Conservation (phyloP, 805 yeast genomes). For the Ogataea trehalophila region DNA sequence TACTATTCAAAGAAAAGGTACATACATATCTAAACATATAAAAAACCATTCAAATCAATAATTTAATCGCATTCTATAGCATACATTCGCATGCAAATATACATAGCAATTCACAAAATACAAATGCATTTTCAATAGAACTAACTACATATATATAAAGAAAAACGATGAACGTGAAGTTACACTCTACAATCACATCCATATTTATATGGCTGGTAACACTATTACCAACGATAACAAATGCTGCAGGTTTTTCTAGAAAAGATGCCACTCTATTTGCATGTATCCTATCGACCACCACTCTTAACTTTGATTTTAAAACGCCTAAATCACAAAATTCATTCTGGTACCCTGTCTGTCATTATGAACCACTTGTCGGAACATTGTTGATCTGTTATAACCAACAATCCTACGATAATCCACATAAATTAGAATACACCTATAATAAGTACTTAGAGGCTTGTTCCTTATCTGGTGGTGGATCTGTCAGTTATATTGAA, state of each 20-base stretch:
- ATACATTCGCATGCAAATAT: no score
- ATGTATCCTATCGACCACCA: conserved; percentile 14
- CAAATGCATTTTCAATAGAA: no score
- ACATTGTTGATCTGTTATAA: conserved; percentile 22
- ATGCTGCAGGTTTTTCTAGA: background rate
- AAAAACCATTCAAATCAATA: no score
- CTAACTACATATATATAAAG: no score
- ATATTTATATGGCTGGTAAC: no score
- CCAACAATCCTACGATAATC: conserved; percentile 5
- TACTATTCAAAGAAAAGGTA: no score
- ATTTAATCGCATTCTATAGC: no score
- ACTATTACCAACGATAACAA: no score
- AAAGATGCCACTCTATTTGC: conserved; percentile 19
- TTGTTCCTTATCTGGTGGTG: conserved; percentile 12
- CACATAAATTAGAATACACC: conserved; percentile 5
- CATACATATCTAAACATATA: no score
- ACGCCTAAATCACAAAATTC: conserved; percentile 5
- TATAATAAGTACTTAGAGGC: conserved; percentile 2
- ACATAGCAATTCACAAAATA: no score
- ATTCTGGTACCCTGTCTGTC: conserved; percentile 23
- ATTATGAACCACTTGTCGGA: conserved; percentile 23
- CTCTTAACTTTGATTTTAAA: conserved; percentile 16
- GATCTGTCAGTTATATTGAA: conserved; percentile 1
- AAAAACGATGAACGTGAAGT: no score
- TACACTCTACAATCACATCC: no score